Percentiles rank a stretch among this genome's conserved stretches.
Conservation (phyloP, 768 basidiomycete species). For the Hemileccinum rubropunctum region DNA sequence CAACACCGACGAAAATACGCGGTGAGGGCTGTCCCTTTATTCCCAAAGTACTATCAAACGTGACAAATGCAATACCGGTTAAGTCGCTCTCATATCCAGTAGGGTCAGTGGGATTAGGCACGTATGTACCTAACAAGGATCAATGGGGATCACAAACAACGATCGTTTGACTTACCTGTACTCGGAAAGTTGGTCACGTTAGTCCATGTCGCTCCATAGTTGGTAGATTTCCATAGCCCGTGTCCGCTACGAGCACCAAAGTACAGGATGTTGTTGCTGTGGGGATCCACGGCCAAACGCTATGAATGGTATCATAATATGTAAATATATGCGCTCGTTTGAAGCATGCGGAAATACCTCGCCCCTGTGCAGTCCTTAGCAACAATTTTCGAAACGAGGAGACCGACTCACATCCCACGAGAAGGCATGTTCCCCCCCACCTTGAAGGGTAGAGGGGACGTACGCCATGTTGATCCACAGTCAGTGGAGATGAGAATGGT, state of each 20-base stretch:
- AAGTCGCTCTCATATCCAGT: conserved; percentile 9
- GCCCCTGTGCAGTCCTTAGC: conserved; percentile 4
- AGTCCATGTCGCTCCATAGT: conserved; percentile 57
- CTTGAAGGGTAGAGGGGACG: conserved; percentile 58
- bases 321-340: background rate
- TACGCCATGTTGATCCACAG: conserved; percentile 52
- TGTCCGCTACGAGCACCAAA: conserved; percentile 65
- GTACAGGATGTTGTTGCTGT: conserved; percentile 57
- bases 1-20: conserved; percentile 69
- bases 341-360: conserved; percentile 1
- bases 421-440: conserved; percentile 46
- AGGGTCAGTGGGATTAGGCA: conserved; percentile 6
- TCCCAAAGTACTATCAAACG: conserved; percentile 30
- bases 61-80: conserved; percentile 10
- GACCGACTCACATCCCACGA: conserved; percentile 50
- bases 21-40: conserved; percentile 50
- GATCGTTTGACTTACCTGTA: conserved; percentile 40
- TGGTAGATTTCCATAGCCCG: conserved; percentile 64
- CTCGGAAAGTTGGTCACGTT: conserved; percentile 59
- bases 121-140: conserved; percentile 8
- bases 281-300: conserved; percentile 63
- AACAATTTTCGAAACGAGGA: background rate
- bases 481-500: conserved; percentile 60
- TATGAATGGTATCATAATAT: conserved; percentile 17
- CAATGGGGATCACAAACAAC: background rate